Conservation (phyloP, 2,329 filamentous ascomycete genomes). For the Kalaharituber pfeilii region DNA sequence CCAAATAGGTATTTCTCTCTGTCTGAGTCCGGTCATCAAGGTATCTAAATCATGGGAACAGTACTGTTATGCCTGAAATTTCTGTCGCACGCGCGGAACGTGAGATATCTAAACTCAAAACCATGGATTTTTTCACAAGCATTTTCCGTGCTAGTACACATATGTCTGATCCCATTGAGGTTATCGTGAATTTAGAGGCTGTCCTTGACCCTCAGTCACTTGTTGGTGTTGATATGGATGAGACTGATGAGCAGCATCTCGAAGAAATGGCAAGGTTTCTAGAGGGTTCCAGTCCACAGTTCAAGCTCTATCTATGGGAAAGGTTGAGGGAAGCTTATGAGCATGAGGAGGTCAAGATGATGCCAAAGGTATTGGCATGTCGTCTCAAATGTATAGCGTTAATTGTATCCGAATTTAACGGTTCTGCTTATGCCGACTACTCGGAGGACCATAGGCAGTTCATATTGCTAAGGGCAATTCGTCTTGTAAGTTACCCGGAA, state of each 20-base stretch:
- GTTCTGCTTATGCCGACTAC: slow-evolving; percentile 38
- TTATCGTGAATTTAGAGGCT: slow-evolving; percentile 85
- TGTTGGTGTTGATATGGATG: slow-evolving; percentile 16
- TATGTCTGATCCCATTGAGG: slow-evolving; percentile 57
- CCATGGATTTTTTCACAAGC: slow-evolving; percentile 87
- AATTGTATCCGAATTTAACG: slow-evolving; percentile 52
- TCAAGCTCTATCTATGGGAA: slow-evolving; percentile 78
- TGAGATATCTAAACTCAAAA: slow-evolving; percentile 80
- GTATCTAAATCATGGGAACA: slow-evolving; percentile 42
- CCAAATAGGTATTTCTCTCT: slow-evolving; percentile 18
- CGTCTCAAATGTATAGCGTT: slow-evolving; percentile 72
- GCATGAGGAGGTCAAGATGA: slow-evolving; percentile 52
- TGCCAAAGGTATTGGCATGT: slow-evolving; percentile 77
- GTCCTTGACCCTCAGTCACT: slow-evolving; percentile 50
- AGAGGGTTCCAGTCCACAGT: slow-evolving; percentile 58
- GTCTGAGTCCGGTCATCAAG: not conserved
- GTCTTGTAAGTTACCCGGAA: slow-evolving; percentile 7
- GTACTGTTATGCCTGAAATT: slow-evolving; percentile 71
- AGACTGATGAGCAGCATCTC: slow-evolving; percentile 28
- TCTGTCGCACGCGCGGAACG: slow-evolving; percentile 69
- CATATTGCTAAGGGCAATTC: slow-evolving; percentile 38
- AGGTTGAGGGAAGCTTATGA: slow-evolving; percentile 79
- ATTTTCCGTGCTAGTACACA: slow-evolving; percentile 59
- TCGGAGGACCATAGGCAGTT: slow-evolving; percentile 48
- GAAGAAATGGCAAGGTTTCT: slow-evolving; percentile 76